Evolutionary conservation across 2,329 filamentous ascomycete species (phyloP).

Genomic region (Acrocalymma vagum): DNA sequence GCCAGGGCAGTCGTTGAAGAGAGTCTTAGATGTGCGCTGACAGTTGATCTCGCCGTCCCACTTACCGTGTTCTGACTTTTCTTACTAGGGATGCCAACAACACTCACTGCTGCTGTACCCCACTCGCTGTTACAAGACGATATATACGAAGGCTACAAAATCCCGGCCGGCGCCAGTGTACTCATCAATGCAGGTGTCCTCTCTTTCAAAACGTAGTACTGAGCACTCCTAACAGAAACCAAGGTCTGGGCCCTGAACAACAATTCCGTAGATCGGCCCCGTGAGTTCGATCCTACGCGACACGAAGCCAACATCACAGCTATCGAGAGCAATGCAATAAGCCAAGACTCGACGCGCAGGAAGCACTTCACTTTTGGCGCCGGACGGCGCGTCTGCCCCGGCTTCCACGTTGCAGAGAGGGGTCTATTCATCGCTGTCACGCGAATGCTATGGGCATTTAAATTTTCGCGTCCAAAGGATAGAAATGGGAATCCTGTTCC

Average conservation of each 20-base stretch:
- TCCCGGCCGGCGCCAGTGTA: constrained; percentile 57
- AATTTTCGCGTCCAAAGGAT: constrained; percentile 11
- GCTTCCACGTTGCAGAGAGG: constrained; percentile 39
- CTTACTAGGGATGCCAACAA: constrained; percentile 65
- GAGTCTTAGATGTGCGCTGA: constrained; percentile 62
- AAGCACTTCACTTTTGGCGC: constrained; percentile 46
- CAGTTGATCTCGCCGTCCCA: too few species aligned
- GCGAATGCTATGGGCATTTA: constrained; percentile 40
- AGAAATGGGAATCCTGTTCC: constrained; percentile 12
- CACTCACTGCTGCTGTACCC: constrained; percentile 59
- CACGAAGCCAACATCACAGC: constrained; percentile 34
- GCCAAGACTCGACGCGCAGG: constrained; percentile 9
- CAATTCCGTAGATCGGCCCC: too few species aligned
- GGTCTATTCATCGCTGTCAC: constrained; percentile 31
- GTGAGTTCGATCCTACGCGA: constrained; percentile 52
- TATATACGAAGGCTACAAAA: constrained; percentile 54
- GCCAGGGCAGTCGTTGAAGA: constrained; percentile 65
- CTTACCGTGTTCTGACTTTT: too few species aligned
- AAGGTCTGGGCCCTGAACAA: too few species aligned
- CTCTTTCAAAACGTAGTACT: constrained; percentile 47
- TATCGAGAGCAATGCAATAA: constrained; percentile 1
- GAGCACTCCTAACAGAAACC: too few species aligned
- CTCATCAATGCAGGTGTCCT: constrained; percentile 61
- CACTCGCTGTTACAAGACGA: constrained; percentile 55
- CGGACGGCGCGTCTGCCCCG: constrained; percentile 44